Evolutionary conservation across 441 rosid genomes (phyloP), one percentile per base, ranked within the genome.

Genomic region (Rhodomyrtus psidioides): DNA sequence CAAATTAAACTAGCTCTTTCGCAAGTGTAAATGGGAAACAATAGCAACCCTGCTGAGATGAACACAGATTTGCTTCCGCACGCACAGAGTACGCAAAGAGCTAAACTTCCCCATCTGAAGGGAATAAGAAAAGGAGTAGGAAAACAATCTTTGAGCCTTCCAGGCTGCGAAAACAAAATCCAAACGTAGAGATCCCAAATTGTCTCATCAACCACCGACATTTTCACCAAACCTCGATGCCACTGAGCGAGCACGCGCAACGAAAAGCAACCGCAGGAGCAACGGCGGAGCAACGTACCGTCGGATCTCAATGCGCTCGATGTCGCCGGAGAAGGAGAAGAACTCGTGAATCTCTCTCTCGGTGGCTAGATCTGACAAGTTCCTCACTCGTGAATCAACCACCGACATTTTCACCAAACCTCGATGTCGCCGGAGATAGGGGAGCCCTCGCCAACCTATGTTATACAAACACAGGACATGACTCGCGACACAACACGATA

Each of bases 311-410:
- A 96, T 89, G 87, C 89, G 94, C 51, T 97, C 97, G 84, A 97
- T 94, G 87, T 93, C 98, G 51, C 99, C 99, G 54, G 99, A 93
- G 89, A 94, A 96, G 65, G 99, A 97, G 94, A 97, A 97, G 91
- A 97, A 97, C 94, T 97, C 98, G 84, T 93, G 95, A 95, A 96
- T 94, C 95, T 97, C 99, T 39, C 99, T 92, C 93, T 95, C 98
- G 28, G 90, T 94, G 0, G 97, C 97, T 91, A 97, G 98, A 97
- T 97, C 99, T 90, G 99, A 97, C 28, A 97, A 82, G 83, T 93
- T 90, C 90, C 90, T 91, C 83, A 97, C 99, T 90, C n/a, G n/a
- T n/a, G n/a, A n/a, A n/a, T n/a, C n/a, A n/a, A n/a, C n/a, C n/a
- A n/a, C n/a, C n/a, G n/a, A n/a, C n/a, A n/a, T n/a, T n/a, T n/a